Evolutionary conservation across 768 basidiomycete species (phyloP).

Genomic region (Tubosaeta sp.): DNA sequence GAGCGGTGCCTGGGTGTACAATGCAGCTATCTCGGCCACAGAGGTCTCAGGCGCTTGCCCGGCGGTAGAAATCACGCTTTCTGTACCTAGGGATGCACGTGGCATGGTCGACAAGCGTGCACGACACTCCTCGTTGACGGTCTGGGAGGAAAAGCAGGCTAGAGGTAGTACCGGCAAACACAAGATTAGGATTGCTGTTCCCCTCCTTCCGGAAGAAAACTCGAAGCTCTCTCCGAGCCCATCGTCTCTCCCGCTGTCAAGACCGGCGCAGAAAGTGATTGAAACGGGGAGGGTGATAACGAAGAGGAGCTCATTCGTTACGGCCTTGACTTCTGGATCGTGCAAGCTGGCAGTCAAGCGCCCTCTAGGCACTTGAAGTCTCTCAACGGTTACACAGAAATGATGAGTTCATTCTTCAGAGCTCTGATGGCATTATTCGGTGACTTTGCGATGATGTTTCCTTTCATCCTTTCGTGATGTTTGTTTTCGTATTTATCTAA

Average conservation of each 20-base stretch:
- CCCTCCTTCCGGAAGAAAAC: slow-evolving; percentile 6
- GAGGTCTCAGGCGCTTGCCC: slow-evolving; percentile 28
- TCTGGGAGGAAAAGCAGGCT: slow-evolving; percentile 13
- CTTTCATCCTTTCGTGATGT: too few relatives aligned
- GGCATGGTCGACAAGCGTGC: slow-evolving; percentile 5
- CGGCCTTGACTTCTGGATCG: slow-evolving; percentile 2
- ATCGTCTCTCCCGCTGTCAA: not conserved
- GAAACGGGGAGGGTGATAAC: not conserved
- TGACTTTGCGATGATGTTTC: too few relatives aligned
- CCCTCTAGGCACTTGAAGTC: slow-evolving; percentile 11
- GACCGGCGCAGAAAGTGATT: not conserved
- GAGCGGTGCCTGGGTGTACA: slow-evolving; percentile 44
- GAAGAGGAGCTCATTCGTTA: slow-evolving; percentile 4
- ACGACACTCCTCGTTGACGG: slow-evolving; percentile 25
- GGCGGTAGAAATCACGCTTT: slow-evolving; percentile 21
- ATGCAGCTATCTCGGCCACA: slow-evolving; percentile 43
- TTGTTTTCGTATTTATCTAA: too few relatives aligned
- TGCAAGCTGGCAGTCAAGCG: slow-evolving; percentile 15
- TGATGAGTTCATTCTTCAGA: too few relatives aligned
- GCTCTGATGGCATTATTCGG: too few relatives aligned
- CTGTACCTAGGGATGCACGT: not conserved
- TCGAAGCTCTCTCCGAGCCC: not conserved
- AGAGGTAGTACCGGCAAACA: slow-evolving; percentile 5
- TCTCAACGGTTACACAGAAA: not conserved
- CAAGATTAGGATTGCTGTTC: slow-evolving; percentile 18